phyloP scores from a whole-genome alignment of 768 basidiomycete species.

The Dictyophora rubrovolvata region DNA sequence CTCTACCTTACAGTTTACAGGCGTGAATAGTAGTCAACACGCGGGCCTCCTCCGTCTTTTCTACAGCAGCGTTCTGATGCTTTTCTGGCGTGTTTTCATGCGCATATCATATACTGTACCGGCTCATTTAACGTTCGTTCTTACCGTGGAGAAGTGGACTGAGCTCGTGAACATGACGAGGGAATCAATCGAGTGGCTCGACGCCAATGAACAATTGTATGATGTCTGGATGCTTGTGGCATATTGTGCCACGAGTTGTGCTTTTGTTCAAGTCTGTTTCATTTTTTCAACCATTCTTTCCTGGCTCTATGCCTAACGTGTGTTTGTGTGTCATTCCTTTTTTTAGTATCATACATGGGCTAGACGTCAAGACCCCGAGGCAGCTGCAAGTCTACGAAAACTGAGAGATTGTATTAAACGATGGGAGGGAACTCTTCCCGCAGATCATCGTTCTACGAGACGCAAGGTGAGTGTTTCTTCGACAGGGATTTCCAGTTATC shows the following conservation, averaged over 20 bases:
- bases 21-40: slow-evolving; percentile 50
- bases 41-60: slow-evolving; percentile 82
- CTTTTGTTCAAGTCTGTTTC: slow-evolving; percentile 71
- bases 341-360: slow-evolving; percentile 89
- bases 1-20: slow-evolving; percentile 65
- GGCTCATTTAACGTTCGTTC: slow-evolving; percentile 74
- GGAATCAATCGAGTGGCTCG: slow-evolving; percentile 85
- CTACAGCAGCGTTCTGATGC: slow-evolving; percentile 86
- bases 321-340: neutral
- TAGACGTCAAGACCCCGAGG: slow-evolving; percentile 64
- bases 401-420: slow-evolving; percentile 75
- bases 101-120: slow-evolving; percentile 91
- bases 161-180: slow-evolving; percentile 61
- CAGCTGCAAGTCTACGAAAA: slow-evolving; percentile 64
- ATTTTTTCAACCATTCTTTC: neutral
- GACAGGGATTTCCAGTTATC: slow-evolving; percentile 16
- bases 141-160: slow-evolving; percentile 75
- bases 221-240: slow-evolving; percentile 83
- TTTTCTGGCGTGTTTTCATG: slow-evolving; percentile 99
- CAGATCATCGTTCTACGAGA: slow-evolving; percentile 91
- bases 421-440: slow-evolving; percentile 81
- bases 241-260: slow-evolving; percentile 81
- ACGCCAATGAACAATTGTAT: slow-evolving; percentile 66
- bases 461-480: slow-evolving; percentile 53
- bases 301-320: neutral